Evolutionary conservation across 331 rosid species (phyloP).

Genomic region (Arachis monticola): DNA sequence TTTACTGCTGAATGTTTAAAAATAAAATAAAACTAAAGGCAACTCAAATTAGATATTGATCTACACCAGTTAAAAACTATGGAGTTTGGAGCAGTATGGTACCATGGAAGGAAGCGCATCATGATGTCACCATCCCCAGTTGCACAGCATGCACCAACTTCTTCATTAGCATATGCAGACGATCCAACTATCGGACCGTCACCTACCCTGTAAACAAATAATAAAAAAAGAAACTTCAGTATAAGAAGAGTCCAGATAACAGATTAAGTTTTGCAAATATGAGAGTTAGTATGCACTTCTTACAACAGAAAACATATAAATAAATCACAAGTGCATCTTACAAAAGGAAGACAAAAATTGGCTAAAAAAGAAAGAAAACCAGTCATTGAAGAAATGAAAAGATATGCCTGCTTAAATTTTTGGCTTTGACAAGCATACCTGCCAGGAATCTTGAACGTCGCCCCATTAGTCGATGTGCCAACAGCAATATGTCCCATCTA

Average conservation of each 20-base stretch:
- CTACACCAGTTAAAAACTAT: constrained; percentile 19
- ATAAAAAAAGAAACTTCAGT: background rate
- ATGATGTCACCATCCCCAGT: constrained; percentile 93
- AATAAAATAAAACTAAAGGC: constrained; percentile 20
- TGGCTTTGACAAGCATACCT: constrained; percentile 56
- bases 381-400: constrained; percentile 17
- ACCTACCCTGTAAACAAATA: constrained; percentile 69
- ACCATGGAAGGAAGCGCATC: constrained; percentile 99
- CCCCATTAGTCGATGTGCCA: constrained; percentile 97
- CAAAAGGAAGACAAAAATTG: background rate
- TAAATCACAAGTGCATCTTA: constrained; percentile 4
- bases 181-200: constrained; percentile 95
- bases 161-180: constrained; percentile 77
- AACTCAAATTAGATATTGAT: background rate
- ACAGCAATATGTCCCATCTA: constrained; percentile 85
- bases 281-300: background rate
- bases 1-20: background rate
- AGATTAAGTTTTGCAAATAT: background rate
- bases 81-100: constrained; percentile 37
- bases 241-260: background rate
- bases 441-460: constrained; percentile 95
- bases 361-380: background rate
- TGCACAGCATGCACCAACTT: constrained; percentile 96
- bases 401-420: constrained; percentile 13
- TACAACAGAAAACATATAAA: background rate